Evolutionary conservation across 345 rosid genomes (phyloP).

Genomic region (Excoecaria cochinchinensis): DNA sequence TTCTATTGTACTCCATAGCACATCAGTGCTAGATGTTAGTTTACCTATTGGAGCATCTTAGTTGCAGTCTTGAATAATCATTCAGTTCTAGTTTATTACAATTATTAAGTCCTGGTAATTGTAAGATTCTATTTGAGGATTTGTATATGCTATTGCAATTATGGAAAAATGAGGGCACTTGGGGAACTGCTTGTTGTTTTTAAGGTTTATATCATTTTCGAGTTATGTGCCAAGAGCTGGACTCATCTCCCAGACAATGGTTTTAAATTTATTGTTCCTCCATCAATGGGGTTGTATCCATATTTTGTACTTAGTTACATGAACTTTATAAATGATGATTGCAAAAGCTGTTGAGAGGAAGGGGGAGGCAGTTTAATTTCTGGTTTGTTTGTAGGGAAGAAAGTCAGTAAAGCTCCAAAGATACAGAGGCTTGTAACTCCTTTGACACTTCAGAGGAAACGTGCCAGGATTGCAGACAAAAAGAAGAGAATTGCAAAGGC

Average conservation of each 20-base stretch:
- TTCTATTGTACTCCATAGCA: too few relatives aligned
- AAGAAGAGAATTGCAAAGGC: conserved; percentile 87
- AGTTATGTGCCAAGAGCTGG: neutral
- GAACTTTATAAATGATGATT: too few relatives aligned
- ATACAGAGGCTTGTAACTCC: conserved; percentile 95
- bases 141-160: neutral
- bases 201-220: neutral
- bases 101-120: neutral
- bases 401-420: conserved; percentile 83
- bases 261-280: too few relatives aligned
- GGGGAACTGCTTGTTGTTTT: neutral
- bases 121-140: neutral
- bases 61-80: neutral
- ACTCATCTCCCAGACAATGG: neutral
- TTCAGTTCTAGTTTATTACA: neutral
- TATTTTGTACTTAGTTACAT: too few relatives aligned
- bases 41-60: too few relatives aligned
- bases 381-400: conserved; percentile 54
- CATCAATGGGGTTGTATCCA: neutral
- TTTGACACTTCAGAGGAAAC: conserved; percentile 83
- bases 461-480: conserved; percentile 70
- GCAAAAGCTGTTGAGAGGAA: neutral
- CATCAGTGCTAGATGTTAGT: too few relatives aligned
- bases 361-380: neutral
- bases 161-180: neutral